These are phyloP conservation scores for Anisogramma anomala DNA, from an alignment of 2,329 filamentous ascomycete species.

Conservation along the genomic window DNA sequence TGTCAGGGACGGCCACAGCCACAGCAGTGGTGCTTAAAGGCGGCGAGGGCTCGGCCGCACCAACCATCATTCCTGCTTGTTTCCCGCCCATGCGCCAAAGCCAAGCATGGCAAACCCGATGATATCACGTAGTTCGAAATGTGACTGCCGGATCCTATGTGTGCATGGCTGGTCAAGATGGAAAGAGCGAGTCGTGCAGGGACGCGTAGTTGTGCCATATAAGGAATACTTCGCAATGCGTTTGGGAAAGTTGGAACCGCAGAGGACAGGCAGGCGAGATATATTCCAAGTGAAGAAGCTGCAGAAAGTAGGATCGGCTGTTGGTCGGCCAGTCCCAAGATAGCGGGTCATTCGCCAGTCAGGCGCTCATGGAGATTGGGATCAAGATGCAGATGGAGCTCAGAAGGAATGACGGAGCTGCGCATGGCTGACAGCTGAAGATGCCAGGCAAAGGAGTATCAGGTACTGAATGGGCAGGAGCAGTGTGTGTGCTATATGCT, in stretches of 20 bases:
- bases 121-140: conserved; percentile 6
- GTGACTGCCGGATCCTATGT: conserved; percentile 1
- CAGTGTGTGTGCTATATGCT: too few relatives aligned
- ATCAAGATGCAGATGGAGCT: conserved; percentile 8
- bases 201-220: not conserved
- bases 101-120: not conserved
- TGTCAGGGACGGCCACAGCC: conserved; percentile 10
- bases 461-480: not conserved
- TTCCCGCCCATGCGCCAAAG: not conserved
- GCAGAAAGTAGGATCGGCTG: not conserved
- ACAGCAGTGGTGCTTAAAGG: conserved; percentile 2
- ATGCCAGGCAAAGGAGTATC: conserved; percentile 1
- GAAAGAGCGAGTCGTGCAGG: not conserved
- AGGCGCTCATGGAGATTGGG: conserved; percentile 7
- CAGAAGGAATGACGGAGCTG: conserved; percentile 2
- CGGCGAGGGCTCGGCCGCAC: conserved; percentile 6
- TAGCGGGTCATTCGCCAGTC: conserved; percentile 11
- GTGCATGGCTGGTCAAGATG: conserved; percentile 8
- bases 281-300: not conserved
- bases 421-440: conserved; percentile 13
- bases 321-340: not conserved
- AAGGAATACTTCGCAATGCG: not conserved
- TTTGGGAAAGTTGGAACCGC: not conserved
- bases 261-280: not conserved
- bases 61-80: conserved; percentile 4